phyloP scores from a whole-genome alignment of 805 yeast genomes.

The Brettanomyces naardenensis region DNA sequence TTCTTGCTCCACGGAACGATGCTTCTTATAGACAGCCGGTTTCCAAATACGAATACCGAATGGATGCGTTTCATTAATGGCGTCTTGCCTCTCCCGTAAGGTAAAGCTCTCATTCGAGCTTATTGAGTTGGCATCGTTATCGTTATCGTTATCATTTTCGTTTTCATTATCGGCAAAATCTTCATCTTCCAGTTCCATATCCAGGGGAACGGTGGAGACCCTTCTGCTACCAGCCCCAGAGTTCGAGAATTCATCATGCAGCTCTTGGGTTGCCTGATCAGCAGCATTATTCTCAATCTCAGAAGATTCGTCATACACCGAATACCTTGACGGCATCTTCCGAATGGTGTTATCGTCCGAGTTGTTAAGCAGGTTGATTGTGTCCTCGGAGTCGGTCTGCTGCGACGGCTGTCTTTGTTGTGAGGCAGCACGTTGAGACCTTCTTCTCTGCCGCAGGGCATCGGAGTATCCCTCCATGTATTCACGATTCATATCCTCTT shows the following conservation, averaged over 20 bases:
- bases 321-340: conserved; percentile 9
- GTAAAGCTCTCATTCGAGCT: conserved; percentile 77
- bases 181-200: conserved; percentile 10
- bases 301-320: conserved; percentile 3
- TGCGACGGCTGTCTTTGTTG: neutral
- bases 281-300: neutral
- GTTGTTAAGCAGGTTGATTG: conserved; percentile 19
- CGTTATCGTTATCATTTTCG: too few relatives aligned
- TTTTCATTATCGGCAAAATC: conserved; percentile 29
- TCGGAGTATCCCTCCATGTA: conserved; percentile 70
- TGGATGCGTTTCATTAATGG: conserved; percentile 94
- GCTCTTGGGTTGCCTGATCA: neutral
- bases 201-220: neutral
- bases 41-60: conserved; percentile 99
- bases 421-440: conserved; percentile 14
- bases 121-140: too few relatives aligned
- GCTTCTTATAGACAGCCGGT: conserved; percentile 91
- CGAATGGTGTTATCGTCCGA: conserved; percentile 22
- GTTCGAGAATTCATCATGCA: neutral
- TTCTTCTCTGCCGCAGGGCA: conserved; percentile 47
- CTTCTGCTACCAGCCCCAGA: neutral
- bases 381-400: neutral
- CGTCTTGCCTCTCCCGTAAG: conserved; percentile 86
- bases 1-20: conserved; percentile 80
- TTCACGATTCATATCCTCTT: conserved; percentile 47